Conservation (phyloP, 1,139 yeast genomes). For the Yamadazyma spencermartinsiae region DNA sequence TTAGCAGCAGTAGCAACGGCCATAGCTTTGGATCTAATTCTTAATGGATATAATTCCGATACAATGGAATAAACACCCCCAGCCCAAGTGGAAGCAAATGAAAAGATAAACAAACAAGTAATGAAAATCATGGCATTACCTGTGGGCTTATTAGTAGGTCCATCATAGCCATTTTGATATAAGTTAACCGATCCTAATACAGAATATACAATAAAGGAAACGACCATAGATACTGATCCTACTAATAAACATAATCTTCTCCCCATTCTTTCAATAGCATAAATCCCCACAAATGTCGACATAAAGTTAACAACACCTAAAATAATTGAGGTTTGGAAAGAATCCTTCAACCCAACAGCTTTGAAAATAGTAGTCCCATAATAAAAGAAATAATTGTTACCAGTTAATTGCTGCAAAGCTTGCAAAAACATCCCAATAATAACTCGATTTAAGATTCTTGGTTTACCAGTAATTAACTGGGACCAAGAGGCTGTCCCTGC, state of each 20-base stretch:
- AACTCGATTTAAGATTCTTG: slow-evolving; percentile 62
- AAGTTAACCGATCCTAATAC: slow-evolving; percentile 58
- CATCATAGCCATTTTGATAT: slow-evolving; percentile 50
- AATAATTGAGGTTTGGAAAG: slow-evolving; percentile 74
- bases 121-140: slow-evolving; percentile 76
- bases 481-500: slow-evolving; percentile 71
- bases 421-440: slow-evolving; percentile 62
- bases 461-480: slow-evolving; percentile 65
- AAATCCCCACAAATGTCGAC: slow-evolving; percentile 68
- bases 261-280: slow-evolving; percentile 66
- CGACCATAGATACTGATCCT: slow-evolving; percentile 49
- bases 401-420: slow-evolving; percentile 75
- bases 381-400: slow-evolving; percentile 80
- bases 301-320: slow-evolving; percentile 76
- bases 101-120: slow-evolving; percentile 75
- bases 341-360: slow-evolving; percentile 70
- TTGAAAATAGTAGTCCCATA: slow-evolving; percentile 77
- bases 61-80: slow-evolving; percentile 77
- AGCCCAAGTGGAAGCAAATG: slow-evolving; percentile 85
- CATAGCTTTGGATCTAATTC: slow-evolving; percentile 79
- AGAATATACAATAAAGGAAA: slow-evolving; percentile 60
- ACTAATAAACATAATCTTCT: slow-evolving; percentile 65
- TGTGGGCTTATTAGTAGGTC: slow-evolving; percentile 38
- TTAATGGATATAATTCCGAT: slow-evolving; percentile 76
- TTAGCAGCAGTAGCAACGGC: slow-evolving; percentile 73